These are phyloP conservation scores for Rhipidocladum racemiflorum DNA, from an alignment of 176 grass and related monocot species.

Conservation along the genomic window DNA sequence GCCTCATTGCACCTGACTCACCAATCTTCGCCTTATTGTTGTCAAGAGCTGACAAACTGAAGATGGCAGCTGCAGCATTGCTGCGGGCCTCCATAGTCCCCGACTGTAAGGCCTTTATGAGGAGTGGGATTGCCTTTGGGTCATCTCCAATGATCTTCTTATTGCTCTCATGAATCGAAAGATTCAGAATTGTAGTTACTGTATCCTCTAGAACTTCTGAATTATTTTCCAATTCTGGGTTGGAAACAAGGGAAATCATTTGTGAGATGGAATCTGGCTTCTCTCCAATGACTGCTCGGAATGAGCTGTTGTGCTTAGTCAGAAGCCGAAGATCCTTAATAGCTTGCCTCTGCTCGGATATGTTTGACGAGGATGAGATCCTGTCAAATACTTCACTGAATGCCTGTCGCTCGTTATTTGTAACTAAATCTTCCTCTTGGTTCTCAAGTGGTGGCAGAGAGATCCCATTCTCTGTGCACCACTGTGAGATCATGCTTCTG, in stretches of 20 bases:
- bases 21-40: conserved; percentile 68
- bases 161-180: conserved; percentile 86
- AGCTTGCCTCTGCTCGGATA: conserved; percentile 50
- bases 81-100: conserved; percentile 66
- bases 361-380: conserved; percentile 45
- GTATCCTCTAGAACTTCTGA: conserved; percentile 63
- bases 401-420: conserved; percentile 47
- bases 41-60: conserved; percentile 76
- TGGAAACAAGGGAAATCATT: conserved; percentile 54
- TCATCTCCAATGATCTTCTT: conserved; percentile 81
- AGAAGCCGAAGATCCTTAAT: conserved; percentile 72
- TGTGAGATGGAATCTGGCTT: conserved; percentile 67
- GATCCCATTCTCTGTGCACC: conserved; percentile 62
- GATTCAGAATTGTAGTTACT: conserved; percentile 75
- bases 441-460: conserved; percentile 40
- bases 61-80: conserved; percentile 74
- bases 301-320: conserved; percentile 65
- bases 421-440: conserved; percentile 58
- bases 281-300: conserved; percentile 73
- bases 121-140: conserved; percentile 47
- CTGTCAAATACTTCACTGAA: conserved; percentile 52
- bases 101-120: conserved; percentile 45
- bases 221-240: conserved; percentile 39
- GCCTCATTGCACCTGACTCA: conserved; percentile 48
- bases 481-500: conserved; percentile 68